phyloP scores from a whole-genome alignment of 257 asterid species.

The Misopates orontium region DNA sequence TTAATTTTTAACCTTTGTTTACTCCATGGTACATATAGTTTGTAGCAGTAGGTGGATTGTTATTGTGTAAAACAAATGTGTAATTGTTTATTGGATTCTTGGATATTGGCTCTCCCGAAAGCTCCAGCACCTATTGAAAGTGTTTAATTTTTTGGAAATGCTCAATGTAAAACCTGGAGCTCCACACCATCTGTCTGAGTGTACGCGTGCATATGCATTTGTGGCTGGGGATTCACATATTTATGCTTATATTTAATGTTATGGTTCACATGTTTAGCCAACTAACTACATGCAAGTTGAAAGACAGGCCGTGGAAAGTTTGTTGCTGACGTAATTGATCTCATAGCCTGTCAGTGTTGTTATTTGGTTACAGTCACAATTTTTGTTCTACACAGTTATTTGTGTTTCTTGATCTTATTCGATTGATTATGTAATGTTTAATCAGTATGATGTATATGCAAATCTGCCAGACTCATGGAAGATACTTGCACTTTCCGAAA shows the following conservation, averaged over 20 bases:
- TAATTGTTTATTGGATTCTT: too few relatives aligned
- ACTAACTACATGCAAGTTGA: too few relatives aligned
- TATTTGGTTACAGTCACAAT: background rate
- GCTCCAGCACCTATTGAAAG: slow-evolving; percentile 1
- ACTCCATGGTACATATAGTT: background rate
- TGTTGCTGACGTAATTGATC: background rate
- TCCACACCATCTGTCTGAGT: background rate
- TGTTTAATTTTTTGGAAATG: background rate
- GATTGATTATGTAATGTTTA: slow-evolving; percentile 1
- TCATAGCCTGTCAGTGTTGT: background rate
- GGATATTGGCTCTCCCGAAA: slow-evolving; percentile 5
- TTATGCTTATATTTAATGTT: background rate
- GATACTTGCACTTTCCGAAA: too few relatives aligned
- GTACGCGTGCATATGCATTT: slow-evolving; percentile 9
- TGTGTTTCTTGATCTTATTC: slow-evolving; percentile 3
- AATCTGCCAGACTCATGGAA: background rate
- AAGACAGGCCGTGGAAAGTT: background rate
- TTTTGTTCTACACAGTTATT: background rate
- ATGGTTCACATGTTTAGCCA: background rate
- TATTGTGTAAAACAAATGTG: too few relatives aligned
- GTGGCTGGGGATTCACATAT: background rate
- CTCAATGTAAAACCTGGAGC: background rate
- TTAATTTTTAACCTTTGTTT: slow-evolving; percentile 14
- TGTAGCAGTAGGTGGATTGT: background rate
- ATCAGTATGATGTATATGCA: slow-evolving; percentile 8